Conservation (phyloP, 768 basidiomycete genomes). For the Filobasidium wieringae region DNA sequence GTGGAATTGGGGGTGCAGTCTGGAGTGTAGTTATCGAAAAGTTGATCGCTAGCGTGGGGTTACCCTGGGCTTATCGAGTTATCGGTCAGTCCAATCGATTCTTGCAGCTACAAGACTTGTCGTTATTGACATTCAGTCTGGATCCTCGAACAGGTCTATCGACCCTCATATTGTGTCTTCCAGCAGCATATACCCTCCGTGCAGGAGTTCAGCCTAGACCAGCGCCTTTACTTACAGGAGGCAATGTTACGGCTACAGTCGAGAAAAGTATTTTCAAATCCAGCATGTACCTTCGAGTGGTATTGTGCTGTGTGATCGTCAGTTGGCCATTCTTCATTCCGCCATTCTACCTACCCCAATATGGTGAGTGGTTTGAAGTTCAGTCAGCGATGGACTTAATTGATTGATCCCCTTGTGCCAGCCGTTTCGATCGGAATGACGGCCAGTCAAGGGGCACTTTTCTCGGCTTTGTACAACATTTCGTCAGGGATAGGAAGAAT, state of each 20-base stretch:
- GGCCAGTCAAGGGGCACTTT: conserved; percentile 14
- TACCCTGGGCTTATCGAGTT: conserved; percentile 8
- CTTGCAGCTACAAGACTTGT: neutral
- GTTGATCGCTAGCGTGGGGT: conserved; percentile 6
- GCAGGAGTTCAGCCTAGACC: conserved; percentile 6
- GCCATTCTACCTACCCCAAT: conserved; percentile 13
- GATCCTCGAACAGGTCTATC: neutral
- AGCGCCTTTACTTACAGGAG: neutral
- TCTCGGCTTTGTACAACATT: conserved; percentile 16
- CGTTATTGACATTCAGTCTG: neutral
- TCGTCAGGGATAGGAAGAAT: conserved; percentile 14
- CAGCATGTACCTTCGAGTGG: conserved; percentile 9
- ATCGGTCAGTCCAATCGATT: neutral
- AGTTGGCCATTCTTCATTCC: conserved; percentile 21
- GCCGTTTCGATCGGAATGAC: conserved; percentile 16
- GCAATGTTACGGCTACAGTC: neutral
- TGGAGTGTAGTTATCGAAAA: conserved; percentile 14
- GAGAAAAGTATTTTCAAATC: conserved; percentile 15
- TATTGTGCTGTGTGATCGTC: conserved; percentile 13
- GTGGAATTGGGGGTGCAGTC: conserved; percentile 15
- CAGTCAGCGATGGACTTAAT: too few relatives aligned
- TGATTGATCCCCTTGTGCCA: neutral
- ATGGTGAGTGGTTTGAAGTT: conserved; percentile 8
- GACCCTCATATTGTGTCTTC: neutral
- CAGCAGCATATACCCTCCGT: conserved; percentile 3